Evolutionary conservation across 1,284 basidiomycete species (phyloP), one percentile per base, ranked within the genome.

Genomic region (Leccinum pallidistipes): DNA sequence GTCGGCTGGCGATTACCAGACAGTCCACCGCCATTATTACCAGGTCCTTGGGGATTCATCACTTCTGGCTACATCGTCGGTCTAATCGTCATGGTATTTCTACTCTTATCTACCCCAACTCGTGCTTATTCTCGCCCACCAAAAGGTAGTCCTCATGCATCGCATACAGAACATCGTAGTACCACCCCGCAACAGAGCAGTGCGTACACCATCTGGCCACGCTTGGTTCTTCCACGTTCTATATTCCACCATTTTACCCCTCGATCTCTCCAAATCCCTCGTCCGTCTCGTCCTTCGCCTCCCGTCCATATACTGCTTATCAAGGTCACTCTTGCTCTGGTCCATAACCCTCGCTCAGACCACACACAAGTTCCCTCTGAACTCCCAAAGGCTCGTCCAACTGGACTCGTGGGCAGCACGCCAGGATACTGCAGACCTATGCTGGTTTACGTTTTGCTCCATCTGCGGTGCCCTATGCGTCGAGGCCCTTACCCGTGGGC

Each of bases 81-180:
- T 0, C 71, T 91, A 55, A 72, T 90, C 63, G 65, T 85, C 40
- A 84, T 90, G 84, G 88, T 88, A 68, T 70, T 38, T 27, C 18
- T 45, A 21, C 21, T 57, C 11, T 29, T 32, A 16, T 62, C 14
- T 18, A 49, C 43, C 47, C 21, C 53, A 11, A 52, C 55, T 34
- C 27, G 49, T 55, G 38, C 60, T 60, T 57, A 62, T 60, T 58
- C 58, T 31, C 59, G 56, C n/a, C 61, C 2, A 43, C 0, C n/a
- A 11, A 45, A 27, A 90, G 88, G 85, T 84, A 11, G 74, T 91
- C 49, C 70, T 91, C 24, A 74, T 91, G 57, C 87, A 91, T 66
- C 83, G 89, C 38, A 86, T 91, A 60, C 88, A 90, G 66, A 86
- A 91, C 72, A 83, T 90, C 56, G 86, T 91, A 51, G 84, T 90